Percentiles rank a stretch among this genome's conserved stretches.
phyloP scores from a whole-genome alignment of 345 rosid species.

The Pugionium dolabratum region DNA sequence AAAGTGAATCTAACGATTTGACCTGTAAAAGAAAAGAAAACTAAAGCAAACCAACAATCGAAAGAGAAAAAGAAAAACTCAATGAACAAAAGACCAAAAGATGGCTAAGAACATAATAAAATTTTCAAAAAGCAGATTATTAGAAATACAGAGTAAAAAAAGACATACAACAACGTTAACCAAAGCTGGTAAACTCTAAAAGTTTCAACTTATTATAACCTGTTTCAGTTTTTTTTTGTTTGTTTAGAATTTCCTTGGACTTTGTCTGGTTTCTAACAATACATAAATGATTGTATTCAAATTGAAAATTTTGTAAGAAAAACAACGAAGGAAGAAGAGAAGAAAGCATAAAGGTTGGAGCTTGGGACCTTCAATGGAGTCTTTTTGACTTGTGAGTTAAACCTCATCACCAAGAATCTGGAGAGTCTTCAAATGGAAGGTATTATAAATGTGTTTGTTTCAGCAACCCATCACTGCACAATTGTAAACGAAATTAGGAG shows the following conservation, averaged over 20 bases:
- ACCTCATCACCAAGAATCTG: slow-evolving; percentile 34
- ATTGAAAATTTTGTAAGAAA: slow-evolving; percentile 30
- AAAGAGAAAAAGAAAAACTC: neutral
- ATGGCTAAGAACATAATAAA: slow-evolving; percentile 13
- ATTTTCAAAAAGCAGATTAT: slow-evolving; percentile 27
- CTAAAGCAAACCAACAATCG: neutral
- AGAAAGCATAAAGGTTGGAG: slow-evolving; percentile 30
- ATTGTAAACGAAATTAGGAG: slow-evolving; percentile 24
- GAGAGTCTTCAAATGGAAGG: slow-evolving; percentile 34
- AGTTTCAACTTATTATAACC: slow-evolving; percentile 38
- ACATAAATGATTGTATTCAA: slow-evolving; percentile 36
- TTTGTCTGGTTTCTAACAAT: slow-evolving; percentile 38
- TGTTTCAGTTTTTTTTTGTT: slow-evolving; percentile 25
- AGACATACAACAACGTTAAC: slow-evolving; percentile 41
- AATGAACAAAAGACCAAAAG: slow-evolving; percentile 30
- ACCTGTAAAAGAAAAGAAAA: neutral
- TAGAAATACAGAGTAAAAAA: slow-evolving; percentile 16
- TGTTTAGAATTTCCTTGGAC: neutral
- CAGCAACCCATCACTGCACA: slow-evolving; percentile 50
- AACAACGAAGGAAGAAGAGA: slow-evolving; percentile 30
- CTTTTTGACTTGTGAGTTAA: slow-evolving; percentile 28
- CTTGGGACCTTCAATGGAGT: slow-evolving; percentile 35
- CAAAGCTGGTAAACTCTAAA: slow-evolving; percentile 34
- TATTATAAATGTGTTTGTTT: slow-evolving; percentile 30
- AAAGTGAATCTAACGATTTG: slow-evolving; percentile 33